phyloP scores from a whole-genome alignment of 2,329 filamentous ascomycete species.

The Paramyrothecium roridum region DNA sequence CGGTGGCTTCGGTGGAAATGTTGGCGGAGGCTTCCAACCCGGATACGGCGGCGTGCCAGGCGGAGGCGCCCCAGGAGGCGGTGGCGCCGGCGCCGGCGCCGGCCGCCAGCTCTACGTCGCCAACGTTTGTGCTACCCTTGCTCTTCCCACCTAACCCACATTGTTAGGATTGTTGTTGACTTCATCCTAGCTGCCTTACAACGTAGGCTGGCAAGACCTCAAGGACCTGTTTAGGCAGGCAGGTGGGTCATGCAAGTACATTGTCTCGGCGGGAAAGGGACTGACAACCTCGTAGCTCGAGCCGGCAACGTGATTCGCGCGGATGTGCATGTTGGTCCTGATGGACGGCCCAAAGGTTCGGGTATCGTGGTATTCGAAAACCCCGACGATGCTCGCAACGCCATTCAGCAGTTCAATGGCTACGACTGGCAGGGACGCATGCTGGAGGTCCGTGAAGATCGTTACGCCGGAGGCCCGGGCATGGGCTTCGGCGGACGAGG shows the following conservation, averaged over 20 bases:
- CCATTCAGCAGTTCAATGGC: constrained; percentile 96
- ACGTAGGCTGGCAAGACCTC: constrained; percentile 96
- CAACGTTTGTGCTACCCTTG: constrained; percentile 72
- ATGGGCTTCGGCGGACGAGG: constrained; percentile 73
- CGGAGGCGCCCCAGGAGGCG: constrained; percentile 44
- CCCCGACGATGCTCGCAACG: constrained; percentile 89
- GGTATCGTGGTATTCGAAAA: constrained; percentile 97
- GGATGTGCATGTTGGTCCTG: constrained; percentile 88
- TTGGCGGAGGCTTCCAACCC: constrained; percentile 52
- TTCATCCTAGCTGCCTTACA: constrained; percentile 78
- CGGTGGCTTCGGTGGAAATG: constrained; percentile 54
- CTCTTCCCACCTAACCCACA: constrained; percentile 5
- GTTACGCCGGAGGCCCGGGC: constrained; percentile 70
- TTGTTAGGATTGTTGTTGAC: constrained; percentile 12
- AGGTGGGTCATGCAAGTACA: constrained; percentile 57
- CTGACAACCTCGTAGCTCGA: constrained; percentile 34
- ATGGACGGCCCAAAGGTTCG: constrained; percentile 92
- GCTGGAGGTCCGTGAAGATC: constrained; percentile 93
- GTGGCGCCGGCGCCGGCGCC: constrained; percentile 48
- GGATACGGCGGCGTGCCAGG: constrained; percentile 52
- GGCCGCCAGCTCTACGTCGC: constrained; percentile 94
- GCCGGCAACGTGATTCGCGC: constrained; percentile 85
- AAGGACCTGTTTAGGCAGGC: constrained; percentile 99
- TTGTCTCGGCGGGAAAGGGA: neutral
- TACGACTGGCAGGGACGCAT: constrained; percentile 96